A percentile compares a stretch with the other conserved stretches of the same genome.
Conservation (phyloP, 176 grass and related monocot genomes). For the Otatea glauca region DNA sequence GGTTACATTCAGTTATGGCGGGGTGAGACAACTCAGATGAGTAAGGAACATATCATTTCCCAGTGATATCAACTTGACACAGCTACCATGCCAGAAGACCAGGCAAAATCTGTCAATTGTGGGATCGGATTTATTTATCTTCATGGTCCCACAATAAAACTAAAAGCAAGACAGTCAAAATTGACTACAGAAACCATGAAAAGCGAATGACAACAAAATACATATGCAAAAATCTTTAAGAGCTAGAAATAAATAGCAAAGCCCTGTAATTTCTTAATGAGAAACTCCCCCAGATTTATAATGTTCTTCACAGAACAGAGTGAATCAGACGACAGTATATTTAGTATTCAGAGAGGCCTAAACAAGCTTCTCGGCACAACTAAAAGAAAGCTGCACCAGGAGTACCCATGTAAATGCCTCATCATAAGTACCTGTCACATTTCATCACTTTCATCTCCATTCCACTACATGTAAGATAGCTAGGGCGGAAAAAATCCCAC, state of each 20-base stretch:
- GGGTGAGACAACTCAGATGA: constrained; percentile 74
- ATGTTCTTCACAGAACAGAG: constrained; percentile 47
- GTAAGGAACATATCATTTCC: constrained; percentile 75
- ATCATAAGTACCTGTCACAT: constrained; percentile 77
- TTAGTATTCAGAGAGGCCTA: constrained; percentile 55
- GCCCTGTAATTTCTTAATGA: constrained; percentile 10
- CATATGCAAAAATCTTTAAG: background rate
- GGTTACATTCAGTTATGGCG: background rate
- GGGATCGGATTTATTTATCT: constrained; percentile 60
- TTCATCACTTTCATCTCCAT: constrained; percentile 81
- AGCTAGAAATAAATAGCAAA: constrained; percentile 6
- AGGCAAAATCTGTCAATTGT: constrained; percentile 53
- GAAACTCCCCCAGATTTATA: background rate
- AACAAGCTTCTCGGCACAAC: constrained; percentile 68
- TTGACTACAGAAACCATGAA: background rate
- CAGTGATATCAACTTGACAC: constrained; percentile 44
- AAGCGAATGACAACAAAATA: constrained; percentile 9
- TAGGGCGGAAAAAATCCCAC: background rate
- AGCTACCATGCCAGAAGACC: constrained; percentile 56
- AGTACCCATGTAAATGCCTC: constrained; percentile 59
- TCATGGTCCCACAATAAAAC: constrained; percentile 60
- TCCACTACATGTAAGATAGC: background rate
- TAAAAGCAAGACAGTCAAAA: constrained; percentile 11
- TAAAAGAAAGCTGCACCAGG: constrained; percentile 60
- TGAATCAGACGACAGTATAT: constrained; percentile 49